phyloP scores from a whole-genome alignment of 148 eudicot genomes.

The Vaccinium corymbosum region DNA sequence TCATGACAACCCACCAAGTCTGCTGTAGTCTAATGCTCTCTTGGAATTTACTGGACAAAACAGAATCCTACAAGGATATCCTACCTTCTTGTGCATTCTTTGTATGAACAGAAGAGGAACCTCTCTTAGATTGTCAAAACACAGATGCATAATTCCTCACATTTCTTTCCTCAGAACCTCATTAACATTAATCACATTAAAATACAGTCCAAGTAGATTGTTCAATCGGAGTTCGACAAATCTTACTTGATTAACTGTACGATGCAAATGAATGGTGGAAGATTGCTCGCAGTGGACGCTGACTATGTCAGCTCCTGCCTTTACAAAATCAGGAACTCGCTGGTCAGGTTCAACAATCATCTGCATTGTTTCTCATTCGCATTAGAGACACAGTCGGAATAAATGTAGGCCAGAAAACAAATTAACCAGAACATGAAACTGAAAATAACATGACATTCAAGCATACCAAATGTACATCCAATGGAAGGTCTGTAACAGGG shows the following conservation, averaged over 20 bases:
- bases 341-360: constrained; percentile 99
- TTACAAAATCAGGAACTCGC: constrained; percentile 87
- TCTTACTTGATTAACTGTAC: constrained; percentile 73
- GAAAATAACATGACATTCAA: constrained; percentile 13
- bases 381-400: constrained; percentile 26
- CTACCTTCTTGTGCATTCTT: neutral
- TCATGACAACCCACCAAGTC: neutral
- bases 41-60: neutral
- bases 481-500: constrained; percentile 94
- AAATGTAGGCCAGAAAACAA: constrained; percentile 12
- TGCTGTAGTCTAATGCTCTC: neutral
- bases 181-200: neutral
- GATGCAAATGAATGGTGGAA: constrained; percentile 97
- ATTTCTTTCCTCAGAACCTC: neutral
- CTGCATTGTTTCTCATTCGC: constrained; percentile 34
- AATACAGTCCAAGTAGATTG: neutral
- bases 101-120: neutral
- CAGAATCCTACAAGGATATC: neutral
- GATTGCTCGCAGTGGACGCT: constrained; percentile 97
- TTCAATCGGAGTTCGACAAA: neutral
- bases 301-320: constrained; percentile 98
- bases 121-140: neutral
- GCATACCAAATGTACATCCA: constrained; percentile 95
- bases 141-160: neutral
- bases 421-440: neutral